Evolutionary conservation across 768 basidiomycete species (phyloP).

Genomic region (Trametes villosa): DNA sequence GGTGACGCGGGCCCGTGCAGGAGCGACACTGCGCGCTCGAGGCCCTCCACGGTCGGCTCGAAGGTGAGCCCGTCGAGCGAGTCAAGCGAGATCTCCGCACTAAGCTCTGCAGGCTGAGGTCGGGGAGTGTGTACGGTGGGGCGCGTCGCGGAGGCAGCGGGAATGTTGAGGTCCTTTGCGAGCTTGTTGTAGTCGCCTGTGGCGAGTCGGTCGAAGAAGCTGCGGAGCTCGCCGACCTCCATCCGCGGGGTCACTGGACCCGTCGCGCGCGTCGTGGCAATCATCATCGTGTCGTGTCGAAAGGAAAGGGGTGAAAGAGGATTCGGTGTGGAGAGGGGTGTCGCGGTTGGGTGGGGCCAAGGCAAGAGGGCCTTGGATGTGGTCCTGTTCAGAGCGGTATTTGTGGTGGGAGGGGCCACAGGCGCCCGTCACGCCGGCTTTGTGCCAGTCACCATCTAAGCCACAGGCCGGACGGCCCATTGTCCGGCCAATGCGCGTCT

Average conservation of each 20-base stretch:
- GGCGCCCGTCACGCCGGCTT: slow-evolving; percentile 6
- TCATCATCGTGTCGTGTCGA: neutral
- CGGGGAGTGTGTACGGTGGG: neutral
- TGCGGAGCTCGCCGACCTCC: slow-evolving; percentile 2
- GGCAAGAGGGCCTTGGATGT: slow-evolving; percentile 7
- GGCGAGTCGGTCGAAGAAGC: slow-evolving; percentile 23
- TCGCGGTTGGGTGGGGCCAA: slow-evolving; percentile 1
- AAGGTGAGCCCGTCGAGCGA: slow-evolving; percentile 6
- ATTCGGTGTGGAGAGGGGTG: neutral
- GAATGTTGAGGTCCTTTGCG: slow-evolving; percentile 16
- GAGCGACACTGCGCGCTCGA: slow-evolving; percentile 18
- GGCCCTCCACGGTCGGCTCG: slow-evolving; percentile 12
- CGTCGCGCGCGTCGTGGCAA: neutral
- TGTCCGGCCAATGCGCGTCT: slow-evolving; percentile 9
- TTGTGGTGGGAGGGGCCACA: slow-evolving; percentile 2
- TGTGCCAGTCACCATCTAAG: too few species aligned
- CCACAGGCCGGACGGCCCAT: slow-evolving; percentile 8
- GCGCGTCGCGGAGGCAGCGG: neutral
- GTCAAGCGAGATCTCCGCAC: slow-evolving; percentile 7
- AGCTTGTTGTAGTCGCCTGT: slow-evolving; percentile 21
- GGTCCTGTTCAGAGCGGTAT: slow-evolving; percentile 4
- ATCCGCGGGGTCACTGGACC: neutral
- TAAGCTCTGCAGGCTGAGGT: neutral
- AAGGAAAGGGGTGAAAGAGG: neutral
- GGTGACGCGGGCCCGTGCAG: slow-evolving; percentile 8